Evolutionary conservation across 805 yeast genomes (phyloP), one percentile per base, ranked within the genome.

Genomic region (Saturnispora saitoi): DNA sequence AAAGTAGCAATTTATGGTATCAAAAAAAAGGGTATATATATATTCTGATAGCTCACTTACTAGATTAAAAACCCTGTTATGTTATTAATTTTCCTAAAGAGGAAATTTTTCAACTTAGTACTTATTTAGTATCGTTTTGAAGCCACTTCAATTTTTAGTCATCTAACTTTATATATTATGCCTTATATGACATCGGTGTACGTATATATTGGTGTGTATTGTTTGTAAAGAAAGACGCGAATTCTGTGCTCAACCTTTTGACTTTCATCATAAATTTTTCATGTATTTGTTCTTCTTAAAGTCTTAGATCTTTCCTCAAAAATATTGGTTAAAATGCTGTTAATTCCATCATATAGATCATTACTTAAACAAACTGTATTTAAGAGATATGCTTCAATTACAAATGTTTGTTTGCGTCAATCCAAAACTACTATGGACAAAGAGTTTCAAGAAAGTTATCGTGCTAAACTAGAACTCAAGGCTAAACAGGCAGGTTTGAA

Each of bases 401-500:
- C 58, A 6, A 57, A 60, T 49, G 60, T 58, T n/a, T 53, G 66
- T 43, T 59, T 55, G 17, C 53, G 59, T 8, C 63, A 63, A 45
- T 59, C 65, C 12, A 60, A 62, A 39, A 53, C 62, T 3, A 43
- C 54, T 4, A 47, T 58, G 7, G 61, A 62, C n/a, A 58, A 54
- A 5, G 69, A 63, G 41, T 62, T 70, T n/a, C 31, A 62, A 26
- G 67, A 59, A 1, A 58, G 68, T 45, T 76, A 76, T 55, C 63
- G 64, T 46, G 70, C 57, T 4, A 70, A 73, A 57, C 65, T 76
- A 32, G 67, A 66, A 31, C 55, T 57, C 41, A 68, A 64, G 52
- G 76, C 75, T 10, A 56, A 58, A 42, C 59, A 63, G 49, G 52
- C 69, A 19, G 83, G 82, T 10, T 73, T 68, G 0, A 55, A 65